phyloP scores from a whole-genome alignment of 2,329 filamentous ascomycete species.

The Emydomyces testavorans region DNA sequence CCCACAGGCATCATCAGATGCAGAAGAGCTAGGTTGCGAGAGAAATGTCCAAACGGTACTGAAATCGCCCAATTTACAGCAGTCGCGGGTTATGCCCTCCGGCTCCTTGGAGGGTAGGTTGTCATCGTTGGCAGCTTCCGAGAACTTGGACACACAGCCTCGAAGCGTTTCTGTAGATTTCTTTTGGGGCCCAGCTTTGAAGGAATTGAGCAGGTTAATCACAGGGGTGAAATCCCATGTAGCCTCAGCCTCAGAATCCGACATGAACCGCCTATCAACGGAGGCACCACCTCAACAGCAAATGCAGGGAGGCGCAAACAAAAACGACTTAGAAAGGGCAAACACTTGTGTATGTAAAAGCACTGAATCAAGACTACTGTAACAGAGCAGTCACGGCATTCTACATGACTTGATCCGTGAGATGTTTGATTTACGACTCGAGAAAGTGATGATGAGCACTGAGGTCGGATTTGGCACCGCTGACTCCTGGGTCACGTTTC shows the following conservation, averaged over 20 bases:
- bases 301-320: too few relatives aligned
- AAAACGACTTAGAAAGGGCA: background rate
- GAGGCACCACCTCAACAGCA: background rate
- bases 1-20: too few relatives aligned
- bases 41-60: constrained; percentile 33
- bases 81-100: constrained; percentile 8
- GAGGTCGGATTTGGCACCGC: too few relatives aligned
- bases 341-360: background rate
- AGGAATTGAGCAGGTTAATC: constrained; percentile 33
- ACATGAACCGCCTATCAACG: constrained; percentile 17
- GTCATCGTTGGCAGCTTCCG: background rate
- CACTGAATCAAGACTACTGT: background rate
- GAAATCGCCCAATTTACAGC: constrained; percentile 35
- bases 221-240: constrained; percentile 39
- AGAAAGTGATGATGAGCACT: too few relatives aligned
- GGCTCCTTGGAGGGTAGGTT: constrained; percentile 1
- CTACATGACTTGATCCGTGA: too few relatives aligned
- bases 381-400: background rate
- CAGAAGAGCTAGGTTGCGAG: constrained; percentile 17
- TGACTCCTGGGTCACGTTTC: too few relatives aligned
- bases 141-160: background rate
- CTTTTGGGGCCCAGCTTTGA: constrained; percentile 4
- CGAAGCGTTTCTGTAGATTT: background rate
- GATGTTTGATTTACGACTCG: too few relatives aligned
- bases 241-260: constrained; percentile 20